Evolutionary conservation across 345 rosid species (phyloP).

Genomic region (Eucalyptus brandiana): DNA sequence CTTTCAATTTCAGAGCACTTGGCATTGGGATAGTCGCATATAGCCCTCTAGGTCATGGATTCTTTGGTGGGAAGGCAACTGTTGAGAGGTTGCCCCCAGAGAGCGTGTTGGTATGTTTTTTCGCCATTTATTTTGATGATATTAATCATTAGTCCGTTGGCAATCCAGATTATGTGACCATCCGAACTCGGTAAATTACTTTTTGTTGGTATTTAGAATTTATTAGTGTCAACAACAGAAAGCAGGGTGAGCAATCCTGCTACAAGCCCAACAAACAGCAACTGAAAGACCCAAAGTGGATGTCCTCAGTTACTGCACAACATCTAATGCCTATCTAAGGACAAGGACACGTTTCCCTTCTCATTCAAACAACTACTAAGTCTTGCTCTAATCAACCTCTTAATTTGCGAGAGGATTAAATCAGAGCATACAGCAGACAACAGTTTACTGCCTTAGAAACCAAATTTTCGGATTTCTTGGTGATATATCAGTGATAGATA

Average conservation of each 20-base stretch:
- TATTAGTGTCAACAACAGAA: background rate
- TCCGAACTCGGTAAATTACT: background rate
- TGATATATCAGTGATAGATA: background rate
- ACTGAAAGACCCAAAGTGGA: background rate
- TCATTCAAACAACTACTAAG: background rate
- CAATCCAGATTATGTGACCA: background rate
- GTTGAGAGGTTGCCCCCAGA: slow-evolving; percentile 8
- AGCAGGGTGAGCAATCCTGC: background rate
- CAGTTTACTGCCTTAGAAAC: background rate
- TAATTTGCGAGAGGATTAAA: background rate
- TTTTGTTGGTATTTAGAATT: background rate
- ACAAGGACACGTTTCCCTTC: background rate
- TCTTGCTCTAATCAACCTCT: background rate
- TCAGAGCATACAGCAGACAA: background rate
- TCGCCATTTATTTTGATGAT: background rate
- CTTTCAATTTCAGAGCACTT: slow-evolving; percentile 7
- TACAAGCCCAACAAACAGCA: background rate
- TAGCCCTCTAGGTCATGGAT: slow-evolving; percentile 20
- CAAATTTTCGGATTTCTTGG: background rate
- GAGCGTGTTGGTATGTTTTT: slow-evolving; percentile 2
- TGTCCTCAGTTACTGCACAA: background rate
- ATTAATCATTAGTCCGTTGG: background rate
- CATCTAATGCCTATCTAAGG: background rate
- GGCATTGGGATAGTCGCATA: slow-evolving; percentile 19
- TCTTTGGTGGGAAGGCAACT: slow-evolving; percentile 20